Conservation (phyloP, 2,329 filamentous ascomycete genomes). For the Geosmithia putterillii region DNA sequence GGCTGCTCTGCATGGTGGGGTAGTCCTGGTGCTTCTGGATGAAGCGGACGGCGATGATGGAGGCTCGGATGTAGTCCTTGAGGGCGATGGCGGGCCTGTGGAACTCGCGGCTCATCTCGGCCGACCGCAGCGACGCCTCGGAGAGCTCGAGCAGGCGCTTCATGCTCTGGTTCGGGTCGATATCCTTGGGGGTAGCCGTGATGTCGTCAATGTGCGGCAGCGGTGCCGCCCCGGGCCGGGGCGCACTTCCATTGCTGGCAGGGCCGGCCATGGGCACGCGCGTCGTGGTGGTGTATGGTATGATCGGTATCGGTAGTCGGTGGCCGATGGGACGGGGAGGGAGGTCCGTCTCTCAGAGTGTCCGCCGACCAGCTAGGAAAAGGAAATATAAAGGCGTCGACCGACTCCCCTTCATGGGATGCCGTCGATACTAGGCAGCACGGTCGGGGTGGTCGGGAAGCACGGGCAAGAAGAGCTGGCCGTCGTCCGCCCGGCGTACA, state of each 20-base stretch:
- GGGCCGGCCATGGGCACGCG: conserved; percentile 14
- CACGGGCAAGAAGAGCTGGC: too few relatives aligned
- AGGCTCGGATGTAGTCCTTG: conserved; percentile 73
- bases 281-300: conserved; percentile 9
- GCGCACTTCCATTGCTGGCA: conserved; percentile 12
- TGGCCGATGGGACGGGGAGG: too few relatives aligned
- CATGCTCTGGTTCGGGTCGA: conserved; percentile 36
- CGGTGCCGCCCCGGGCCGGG: conserved; percentile 15
- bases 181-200: conserved; percentile 28
- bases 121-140: conserved; percentile 42
- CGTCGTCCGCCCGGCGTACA: too few relatives aligned
- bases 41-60: conserved; percentile 62
- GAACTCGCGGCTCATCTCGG: conserved; percentile 51
- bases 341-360: too few relatives aligned
- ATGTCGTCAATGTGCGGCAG: conserved; percentile 43
- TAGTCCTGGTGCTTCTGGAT: conserved; percentile 70
- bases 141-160: conserved; percentile 40
- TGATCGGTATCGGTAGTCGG: too few relatives aligned
- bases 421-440: not conserved
- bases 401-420: too few relatives aligned
- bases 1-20: conserved; percentile 46
- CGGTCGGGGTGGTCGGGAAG: not conserved
- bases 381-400: too few relatives aligned
- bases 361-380: too few relatives aligned
- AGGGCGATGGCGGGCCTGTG: conserved; percentile 62